Base-by-base conservation (phyloP, 1,139 yeast species). In the Diutina siamensis region DNA sequence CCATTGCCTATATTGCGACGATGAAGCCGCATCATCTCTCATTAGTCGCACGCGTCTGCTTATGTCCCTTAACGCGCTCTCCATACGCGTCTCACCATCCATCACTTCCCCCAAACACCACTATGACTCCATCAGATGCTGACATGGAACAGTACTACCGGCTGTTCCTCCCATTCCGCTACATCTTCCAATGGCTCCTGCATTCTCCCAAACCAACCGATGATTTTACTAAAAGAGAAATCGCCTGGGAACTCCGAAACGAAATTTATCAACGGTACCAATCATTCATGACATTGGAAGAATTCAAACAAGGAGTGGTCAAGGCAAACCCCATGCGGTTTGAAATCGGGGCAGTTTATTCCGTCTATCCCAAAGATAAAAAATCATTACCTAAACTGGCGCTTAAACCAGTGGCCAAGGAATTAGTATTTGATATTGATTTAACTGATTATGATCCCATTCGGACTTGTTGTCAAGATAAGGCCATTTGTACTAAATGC, bases 401-500 rank as follows among this genome's bases (percentile, higher is more conserved):
- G 21, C 76, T 88, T 78, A 80, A 80, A 55, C 94, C 98, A 0
- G 57, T 83, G 32, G 71, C 79, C 52, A 92, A 92, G 59, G 99
- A 92, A 60, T 70, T 92, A 51, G 96, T 89, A 8, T 84, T 92
- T 54, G 99, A 92, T 78, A 92, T 92, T 54, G 99, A 92, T 80
- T 77, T 92, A 69, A 94, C 97, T 15, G 98, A 94, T 68, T 92
- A 92, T 61, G 97, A 92, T 62, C 86, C 80, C 28, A 77, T 87
- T 52, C 78, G 99, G 65, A 92, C 97, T 0, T 92, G 99, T 62
- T 92, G 99, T 60, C 68, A 78, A 13, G 92, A 85, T 44, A 88
- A 95, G 1, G 75, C 73, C 44, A 89, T 92, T 48, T 92, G 99
- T 62, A 66, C 64, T 28, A 86, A 83, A 60, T 92, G 99, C 67